Evolutionary conservation across 495 filamentous ascomycete genomes (phyloP), one percentile per base, ranked within the genome.

Genomic region (Bathelium albidoporum): DNA sequence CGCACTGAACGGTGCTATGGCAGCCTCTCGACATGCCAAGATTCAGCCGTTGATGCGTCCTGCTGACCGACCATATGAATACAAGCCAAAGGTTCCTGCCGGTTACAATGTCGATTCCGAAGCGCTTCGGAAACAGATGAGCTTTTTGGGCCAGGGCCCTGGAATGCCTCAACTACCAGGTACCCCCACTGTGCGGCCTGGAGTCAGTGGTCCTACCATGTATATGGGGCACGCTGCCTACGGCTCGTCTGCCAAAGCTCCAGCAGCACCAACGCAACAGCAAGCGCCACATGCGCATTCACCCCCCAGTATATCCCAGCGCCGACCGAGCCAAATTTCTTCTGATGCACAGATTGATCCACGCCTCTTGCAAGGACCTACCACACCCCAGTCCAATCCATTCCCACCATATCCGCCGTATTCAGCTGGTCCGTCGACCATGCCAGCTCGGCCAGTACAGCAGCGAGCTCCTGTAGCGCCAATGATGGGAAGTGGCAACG

Each of bases 21-120:
- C 61, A 59, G 18, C 60, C 9, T 62, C 32, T 62, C 39, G 32
- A 44, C 28, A 36, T 29, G 64, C 64, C 22, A 29, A n/a, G 39
- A 53, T 61, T 10, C 55, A 64, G 29, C 60, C 53, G 14, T 29
- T 62, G 34, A 31, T 43, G 36, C 61, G 61, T 22, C 26, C 63
- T 18, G 32, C 26, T 31, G 65, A 67, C 9, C 72, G 62, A 62
- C 72, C 73, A 1, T 76, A 76, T 61, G 58, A 59, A 53, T 76
- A 76, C 66, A 75, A 75, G 65, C 73, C 74, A 26, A 73, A 68
- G 60, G 55, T 64, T 28, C 63, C 68, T n/a, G 29, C 43, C 22
- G 36, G 65, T 49, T 69, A 59, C 64, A 32, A 26, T 28, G 53
- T 69, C 26, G 66, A 72, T 32, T 52, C 28, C 1, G 36, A 66